Evolutionary conservation across 2,329 filamentous ascomycete genomes (phyloP).

Genomic region (Diatrype stigma): DNA sequence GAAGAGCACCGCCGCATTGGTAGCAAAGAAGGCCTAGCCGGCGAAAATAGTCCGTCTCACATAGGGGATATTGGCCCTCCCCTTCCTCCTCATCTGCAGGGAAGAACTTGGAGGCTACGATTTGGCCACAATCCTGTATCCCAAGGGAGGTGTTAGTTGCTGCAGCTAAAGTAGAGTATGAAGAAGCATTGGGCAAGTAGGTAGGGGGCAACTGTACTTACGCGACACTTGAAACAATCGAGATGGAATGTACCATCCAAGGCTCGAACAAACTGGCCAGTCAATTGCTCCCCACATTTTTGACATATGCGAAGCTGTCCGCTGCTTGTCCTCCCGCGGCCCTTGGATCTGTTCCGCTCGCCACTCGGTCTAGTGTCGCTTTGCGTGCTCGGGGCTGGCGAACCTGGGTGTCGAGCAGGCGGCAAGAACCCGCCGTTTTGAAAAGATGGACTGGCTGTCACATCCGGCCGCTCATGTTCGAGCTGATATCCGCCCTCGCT

Average conservation of each 20-base stretch:
- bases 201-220: slow-evolving; percentile 44
- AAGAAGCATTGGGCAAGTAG: slow-evolving; percentile 4
- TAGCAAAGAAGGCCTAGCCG: slow-evolving; percentile 86
- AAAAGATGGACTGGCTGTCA: slow-evolving; percentile 29
- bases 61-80: slow-evolving; percentile 84
- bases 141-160: slow-evolving; percentile 14
- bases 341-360: slow-evolving; percentile 56
- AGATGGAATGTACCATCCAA: slow-evolving; percentile 92
- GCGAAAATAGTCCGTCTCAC: slow-evolving; percentile 96
- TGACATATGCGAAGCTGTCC: slow-evolving; percentile 67
- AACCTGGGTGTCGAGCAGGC: slow-evolving; percentile 29
- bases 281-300: slow-evolving; percentile 83
- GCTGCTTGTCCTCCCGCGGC: slow-evolving; percentile 51
- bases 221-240: slow-evolving; percentile 96
- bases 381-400: slow-evolving; percentile 34
- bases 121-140: slow-evolving; percentile 84
- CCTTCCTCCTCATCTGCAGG: slow-evolving; percentile 89
- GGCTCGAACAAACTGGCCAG: slow-evolving; percentile 93
- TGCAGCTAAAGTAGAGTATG: slow-evolving; percentile 5
- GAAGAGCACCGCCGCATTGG: slow-evolving; percentile 85
- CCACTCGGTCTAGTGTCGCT: slow-evolving; percentile 47
- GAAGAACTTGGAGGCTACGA: slow-evolving; percentile 98
- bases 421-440: slow-evolving; percentile 25
- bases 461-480: slow-evolving; percentile 27
- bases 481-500: slow-evolving; percentile 26